Conservation (phyloP, 352 stramenopile genomes). For the Peronospora destructor region DNA sequence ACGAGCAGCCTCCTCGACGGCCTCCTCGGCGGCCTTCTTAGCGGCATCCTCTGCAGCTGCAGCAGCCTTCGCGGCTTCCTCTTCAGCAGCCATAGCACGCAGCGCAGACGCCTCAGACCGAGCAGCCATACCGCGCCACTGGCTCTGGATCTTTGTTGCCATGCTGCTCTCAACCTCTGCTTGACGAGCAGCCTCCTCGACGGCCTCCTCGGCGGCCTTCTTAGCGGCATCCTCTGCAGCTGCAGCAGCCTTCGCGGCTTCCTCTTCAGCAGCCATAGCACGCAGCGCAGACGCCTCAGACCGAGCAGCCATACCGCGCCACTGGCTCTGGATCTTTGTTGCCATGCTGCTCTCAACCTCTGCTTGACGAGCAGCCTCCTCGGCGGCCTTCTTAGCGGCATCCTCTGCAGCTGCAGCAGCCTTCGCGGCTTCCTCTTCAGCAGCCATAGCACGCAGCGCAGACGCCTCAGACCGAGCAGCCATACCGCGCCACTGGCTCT, state of each 20-base stretch:
- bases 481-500: too few relatives aligned
- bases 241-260: background rate
- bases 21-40: background rate
- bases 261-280: background rate
- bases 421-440: background rate
- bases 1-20: background rate
- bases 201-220: background rate
- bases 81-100: conserved; percentile 1
- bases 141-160: conserved; percentile 1
- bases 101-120: conserved; percentile 7
- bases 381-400: background rate
- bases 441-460: too few relatives aligned
- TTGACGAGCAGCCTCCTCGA: background rate
- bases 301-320: background rate
- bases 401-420: conserved; percentile 1
- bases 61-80: background rate
- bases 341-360: conserved; percentile 9
- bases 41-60: background rate
- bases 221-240: background rate
- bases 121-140: conserved; percentile 4
- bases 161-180: background rate
- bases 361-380: conserved; percentile 4
- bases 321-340: conserved; percentile 29
- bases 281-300: background rate
- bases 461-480: too few relatives aligned